Conservation (phyloP, 257 asterid genomes). For the Solanum habrochaites region DNA sequence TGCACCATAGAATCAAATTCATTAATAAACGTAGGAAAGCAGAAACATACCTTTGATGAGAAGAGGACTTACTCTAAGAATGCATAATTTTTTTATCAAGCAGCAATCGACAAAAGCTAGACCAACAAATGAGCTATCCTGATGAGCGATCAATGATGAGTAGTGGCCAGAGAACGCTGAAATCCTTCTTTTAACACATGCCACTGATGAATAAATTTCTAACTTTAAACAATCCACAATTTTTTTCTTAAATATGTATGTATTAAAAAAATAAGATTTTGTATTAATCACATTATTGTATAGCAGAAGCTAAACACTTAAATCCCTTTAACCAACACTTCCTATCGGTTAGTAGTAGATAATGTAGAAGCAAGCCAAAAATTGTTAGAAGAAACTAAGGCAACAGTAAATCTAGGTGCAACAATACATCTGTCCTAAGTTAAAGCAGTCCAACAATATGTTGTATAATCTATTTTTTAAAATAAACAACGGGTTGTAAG, state of each 20-base stretch:
- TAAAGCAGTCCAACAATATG: background rate
- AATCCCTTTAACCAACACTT: background rate
- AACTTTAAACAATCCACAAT: background rate
- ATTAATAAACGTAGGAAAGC: no score
- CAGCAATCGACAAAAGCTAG: background rate
- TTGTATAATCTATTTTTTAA: background rate
- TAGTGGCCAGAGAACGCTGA: background rate
- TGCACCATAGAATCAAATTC: background rate
- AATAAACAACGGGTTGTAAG: no score
- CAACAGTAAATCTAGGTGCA: background rate
- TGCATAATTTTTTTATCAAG: no score
- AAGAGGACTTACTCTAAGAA: no score
- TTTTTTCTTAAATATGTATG: background rate
- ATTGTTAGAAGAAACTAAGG: background rate
- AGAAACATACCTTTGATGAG: background rate
- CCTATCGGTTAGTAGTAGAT: background rate
- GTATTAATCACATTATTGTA: background rate
- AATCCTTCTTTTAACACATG: background rate
- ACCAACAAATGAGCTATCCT: background rate
- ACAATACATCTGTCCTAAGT: background rate
- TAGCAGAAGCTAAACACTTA: background rate
- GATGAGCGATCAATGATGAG: background rate
- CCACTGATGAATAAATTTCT: background rate
- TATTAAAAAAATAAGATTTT: background rate
- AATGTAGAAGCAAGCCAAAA: background rate